A percentile compares a stretch with the other conserved stretches of the same genome.
Conservation (phyloP, 2,329 filamentous ascomycete genomes). For the Aureobasidium sp. region DNA sequence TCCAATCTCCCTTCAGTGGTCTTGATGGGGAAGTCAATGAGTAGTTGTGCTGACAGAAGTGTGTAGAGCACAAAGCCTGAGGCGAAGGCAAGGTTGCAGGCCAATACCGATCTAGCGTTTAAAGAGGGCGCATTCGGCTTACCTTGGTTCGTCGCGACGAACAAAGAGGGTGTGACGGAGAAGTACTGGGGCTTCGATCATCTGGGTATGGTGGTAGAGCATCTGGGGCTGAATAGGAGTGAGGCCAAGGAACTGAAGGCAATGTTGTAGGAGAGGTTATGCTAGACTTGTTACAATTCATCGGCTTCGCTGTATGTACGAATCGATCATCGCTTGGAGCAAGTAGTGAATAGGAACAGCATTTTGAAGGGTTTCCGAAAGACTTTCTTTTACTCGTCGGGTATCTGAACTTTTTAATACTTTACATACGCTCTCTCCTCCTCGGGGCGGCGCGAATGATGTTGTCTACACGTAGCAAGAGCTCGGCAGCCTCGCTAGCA, state of each 20-base stretch:
- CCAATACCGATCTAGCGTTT: slow-evolving; percentile 47
- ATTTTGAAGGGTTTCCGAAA: neutral
- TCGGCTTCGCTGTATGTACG: neutral
- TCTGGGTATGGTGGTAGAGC: slow-evolving; percentile 47
- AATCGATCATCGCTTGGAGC: neutral
- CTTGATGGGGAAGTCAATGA: neutral
- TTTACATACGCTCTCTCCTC: slow-evolving; percentile 67
- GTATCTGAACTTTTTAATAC: slow-evolving; percentile 11
- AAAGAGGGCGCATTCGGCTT: slow-evolving; percentile 52
- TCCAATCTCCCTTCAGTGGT: neutral
- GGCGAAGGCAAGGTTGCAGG: slow-evolving; percentile 40
- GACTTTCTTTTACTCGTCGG: slow-evolving; percentile 8
- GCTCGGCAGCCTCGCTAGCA: slow-evolving; percentile 92
- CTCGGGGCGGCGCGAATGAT: slow-evolving; percentile 92
- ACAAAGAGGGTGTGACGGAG: slow-evolving; percentile 47
- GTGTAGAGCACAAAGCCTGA: slow-evolving; percentile 24
- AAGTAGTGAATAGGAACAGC: neutral
- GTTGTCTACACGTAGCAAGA: slow-evolving; percentile 90
- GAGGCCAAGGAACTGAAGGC: slow-evolving; percentile 31
- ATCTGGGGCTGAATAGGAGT: slow-evolving; percentile 44
- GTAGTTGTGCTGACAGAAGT: neutral
- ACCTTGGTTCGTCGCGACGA: slow-evolving; percentile 53
- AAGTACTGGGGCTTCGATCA: slow-evolving; percentile 56
- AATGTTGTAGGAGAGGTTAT: slow-evolving; percentile 26
- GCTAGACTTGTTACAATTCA: neutral